Conservation (phyloP, 2,329 filamentous ascomycete species). For the Pseudogymnoascus sp. region DNA sequence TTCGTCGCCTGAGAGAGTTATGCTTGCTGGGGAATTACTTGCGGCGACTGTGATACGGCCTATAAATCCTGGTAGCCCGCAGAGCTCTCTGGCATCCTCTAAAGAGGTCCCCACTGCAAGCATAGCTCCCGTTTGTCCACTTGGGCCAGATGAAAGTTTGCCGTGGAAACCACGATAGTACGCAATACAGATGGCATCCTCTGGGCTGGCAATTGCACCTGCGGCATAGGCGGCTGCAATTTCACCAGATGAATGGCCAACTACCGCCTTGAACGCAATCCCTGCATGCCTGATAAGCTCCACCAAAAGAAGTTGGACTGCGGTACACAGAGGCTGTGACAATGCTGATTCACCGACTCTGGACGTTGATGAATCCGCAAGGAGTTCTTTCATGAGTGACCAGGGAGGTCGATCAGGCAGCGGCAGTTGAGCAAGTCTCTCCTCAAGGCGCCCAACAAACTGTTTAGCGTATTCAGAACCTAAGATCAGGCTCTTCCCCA, state of each 20-base stretch:
- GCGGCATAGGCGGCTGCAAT: constrained; percentile 40
- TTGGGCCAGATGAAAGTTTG: constrained; percentile 23
- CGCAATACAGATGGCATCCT: constrained; percentile 35
- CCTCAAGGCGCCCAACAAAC: not conserved
- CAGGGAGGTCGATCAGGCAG: not conserved
- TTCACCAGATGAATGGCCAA: constrained; percentile 42
- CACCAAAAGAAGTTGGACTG: constrained; percentile 40
- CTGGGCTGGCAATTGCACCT: constrained; percentile 26
- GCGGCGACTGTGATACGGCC: constrained; percentile 28
- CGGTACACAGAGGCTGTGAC: constrained; percentile 38
- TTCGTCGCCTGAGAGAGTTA: constrained; percentile 22
- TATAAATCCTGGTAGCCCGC: not conserved
- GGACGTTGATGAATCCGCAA: constrained; percentile 23
- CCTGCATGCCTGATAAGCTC: constrained; percentile 37
- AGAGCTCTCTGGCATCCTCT: constrained; percentile 9
- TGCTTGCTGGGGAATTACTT: constrained; percentile 23
- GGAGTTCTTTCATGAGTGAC: not conserved
- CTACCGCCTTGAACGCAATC: constrained; percentile 32
- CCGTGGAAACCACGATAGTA: constrained; percentile 32
- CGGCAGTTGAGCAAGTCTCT: not conserved
- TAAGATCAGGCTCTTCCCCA: constrained; percentile 18
- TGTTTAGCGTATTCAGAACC: not conserved
- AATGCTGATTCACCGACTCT: constrained; percentile 37
- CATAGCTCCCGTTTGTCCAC: constrained; percentile 39
- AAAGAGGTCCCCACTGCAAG: constrained; percentile 40